phyloP scores from a whole-genome alignment of 371 early-diverging fungal genomes.

The Mortierella sp. region DNA sequence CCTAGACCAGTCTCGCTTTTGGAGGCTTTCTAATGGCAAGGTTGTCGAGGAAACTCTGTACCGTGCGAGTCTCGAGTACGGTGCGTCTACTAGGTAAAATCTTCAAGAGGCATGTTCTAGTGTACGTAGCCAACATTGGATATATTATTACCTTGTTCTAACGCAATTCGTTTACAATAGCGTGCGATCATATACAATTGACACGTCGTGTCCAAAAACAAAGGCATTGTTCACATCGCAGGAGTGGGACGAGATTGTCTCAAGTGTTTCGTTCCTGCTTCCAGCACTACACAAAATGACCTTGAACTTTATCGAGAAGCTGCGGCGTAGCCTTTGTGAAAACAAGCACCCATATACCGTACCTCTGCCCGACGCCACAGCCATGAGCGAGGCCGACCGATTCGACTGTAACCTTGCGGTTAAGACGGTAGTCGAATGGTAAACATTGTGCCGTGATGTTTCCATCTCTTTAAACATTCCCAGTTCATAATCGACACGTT shows the following conservation, averaged over 20 bases:
- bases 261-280: slow-evolving; percentile 8
- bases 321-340: slow-evolving; percentile 3
- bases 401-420: slow-evolving; percentile 9
- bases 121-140: not conserved
- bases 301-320: slow-evolving; percentile 1
- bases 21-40: too few species aligned
- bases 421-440: slow-evolving; percentile 10
- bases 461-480: slow-evolving; percentile 4
- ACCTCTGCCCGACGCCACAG: slow-evolving; percentile 1
- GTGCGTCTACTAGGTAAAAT: slow-evolving; percentile 1
- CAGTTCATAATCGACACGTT: slow-evolving; percentile 7
- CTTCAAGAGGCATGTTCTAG: not conserved
- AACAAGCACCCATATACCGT: slow-evolving; percentile 7
- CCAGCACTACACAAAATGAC: slow-evolving; percentile 6
- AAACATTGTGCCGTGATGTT: slow-evolving; percentile 1
- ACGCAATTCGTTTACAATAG: slow-evolving; percentile 8
- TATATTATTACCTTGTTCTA: not conserved
- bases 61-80: not conserved
- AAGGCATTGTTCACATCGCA: slow-evolving; percentile 6
- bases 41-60: too few species aligned
- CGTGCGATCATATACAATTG: slow-evolving; percentile 7
- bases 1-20: too few species aligned
- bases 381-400: slow-evolving; percentile 8
- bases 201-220: slow-evolving; percentile 2
- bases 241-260: slow-evolving; percentile 6